These are phyloP conservation scores for Arthroderma sp. DNA, from an alignment of 2,329 filamentous ascomycete species.

Conservation along the genomic window DNA sequence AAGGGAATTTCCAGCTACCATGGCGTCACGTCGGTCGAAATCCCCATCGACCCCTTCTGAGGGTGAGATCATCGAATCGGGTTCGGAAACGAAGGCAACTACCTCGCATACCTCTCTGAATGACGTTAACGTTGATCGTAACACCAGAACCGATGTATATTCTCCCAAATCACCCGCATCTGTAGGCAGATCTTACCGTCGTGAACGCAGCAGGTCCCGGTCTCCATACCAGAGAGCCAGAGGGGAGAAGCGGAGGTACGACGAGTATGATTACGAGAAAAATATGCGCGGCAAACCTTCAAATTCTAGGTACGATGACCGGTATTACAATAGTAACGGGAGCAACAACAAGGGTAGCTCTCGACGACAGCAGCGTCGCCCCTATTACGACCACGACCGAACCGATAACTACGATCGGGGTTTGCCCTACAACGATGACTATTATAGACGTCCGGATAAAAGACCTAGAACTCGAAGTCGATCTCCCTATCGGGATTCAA, in stretches of 20 bases:
- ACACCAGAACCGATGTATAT: slow-evolving; percentile 58
- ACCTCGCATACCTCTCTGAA: slow-evolving; percentile 59
- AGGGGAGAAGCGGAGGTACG: slow-evolving; percentile 30
- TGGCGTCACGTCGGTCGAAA: slow-evolving; percentile 37
- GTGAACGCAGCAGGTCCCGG: slow-evolving; percentile 41
- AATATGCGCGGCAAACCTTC: slow-evolving; percentile 21
- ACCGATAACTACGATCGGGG: slow-evolving; percentile 28
- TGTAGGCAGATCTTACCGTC: slow-evolving; percentile 45
- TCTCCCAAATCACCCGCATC: slow-evolving; percentile 38
- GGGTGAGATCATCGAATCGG: slow-evolving; percentile 71
- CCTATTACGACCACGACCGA: slow-evolving; percentile 41
- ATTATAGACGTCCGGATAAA: slow-evolving; percentile 38
- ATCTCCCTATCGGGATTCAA: slow-evolving; percentile 30
- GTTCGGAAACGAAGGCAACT: slow-evolving; percentile 71
- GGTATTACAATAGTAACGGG: slow-evolving; percentile 10
- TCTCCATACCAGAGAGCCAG: slow-evolving; percentile 29
- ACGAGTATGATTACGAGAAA: slow-evolving; percentile 25
- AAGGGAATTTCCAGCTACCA: slow-evolving; percentile 17
- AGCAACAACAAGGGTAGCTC: slow-evolving; percentile 26
- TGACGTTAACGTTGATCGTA: slow-evolving; percentile 82
- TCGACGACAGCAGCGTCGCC: slow-evolving; percentile 23
- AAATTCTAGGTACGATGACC: slow-evolving; percentile 27
- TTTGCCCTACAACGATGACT: slow-evolving; percentile 40
- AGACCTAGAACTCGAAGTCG: slow-evolving; percentile 43
- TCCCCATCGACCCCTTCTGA: slow-evolving; percentile 60